Percentiles rank a stretch among this genome's conserved stretches.
phyloP scores from a whole-genome alignment of 148 eudicot species.

The Amaranthus palmeri region DNA sequence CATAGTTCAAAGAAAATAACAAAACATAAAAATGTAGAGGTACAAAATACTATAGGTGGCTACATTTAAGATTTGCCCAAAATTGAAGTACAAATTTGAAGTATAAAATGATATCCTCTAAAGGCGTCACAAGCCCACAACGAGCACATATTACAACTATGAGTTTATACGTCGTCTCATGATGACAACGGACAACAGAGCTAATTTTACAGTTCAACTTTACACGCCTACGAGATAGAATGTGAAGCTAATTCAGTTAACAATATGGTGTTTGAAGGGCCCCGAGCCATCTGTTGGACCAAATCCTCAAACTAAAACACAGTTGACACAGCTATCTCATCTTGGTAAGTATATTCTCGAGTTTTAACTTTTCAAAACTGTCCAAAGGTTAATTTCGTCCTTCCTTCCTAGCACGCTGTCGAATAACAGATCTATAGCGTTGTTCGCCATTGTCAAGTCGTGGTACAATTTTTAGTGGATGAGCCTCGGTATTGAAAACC shows the following conservation, averaged over 20 bases:
- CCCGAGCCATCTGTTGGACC: not conserved
- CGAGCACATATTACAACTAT: constrained; percentile 2
- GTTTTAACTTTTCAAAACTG: constrained; percentile 12
- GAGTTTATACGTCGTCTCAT: not conserved
- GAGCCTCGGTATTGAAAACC: constrained; percentile 95
- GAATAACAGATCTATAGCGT: constrained; percentile 36
- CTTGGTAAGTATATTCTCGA: constrained; percentile 15
- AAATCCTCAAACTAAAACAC: constrained; percentile 3
- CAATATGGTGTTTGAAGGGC: not conserved
- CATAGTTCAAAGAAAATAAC: no score
- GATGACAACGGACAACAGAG: constrained; percentile 6
- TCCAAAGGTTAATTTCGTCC: constrained; percentile 38
- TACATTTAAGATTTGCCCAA: no score
- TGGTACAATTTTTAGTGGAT: constrained; percentile 64
- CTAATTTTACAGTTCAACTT: constrained; percentile 13
- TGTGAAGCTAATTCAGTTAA: constrained; percentile 6
- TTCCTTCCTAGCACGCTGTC: constrained; percentile 62
- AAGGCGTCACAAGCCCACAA: not conserved
- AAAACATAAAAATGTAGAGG: no score
- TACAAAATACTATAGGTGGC: no score
- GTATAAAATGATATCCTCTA: constrained; percentile 1
- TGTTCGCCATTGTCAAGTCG: constrained; percentile 31
- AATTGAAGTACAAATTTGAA: no score
- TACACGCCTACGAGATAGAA: constrained; percentile 17
- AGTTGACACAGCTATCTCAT: constrained; percentile 2